A percentile compares a stretch with the other conserved stretches of the same genome.
Conservation (phyloP, 148 eudicot species). For the Camellia sinensis region DNA sequence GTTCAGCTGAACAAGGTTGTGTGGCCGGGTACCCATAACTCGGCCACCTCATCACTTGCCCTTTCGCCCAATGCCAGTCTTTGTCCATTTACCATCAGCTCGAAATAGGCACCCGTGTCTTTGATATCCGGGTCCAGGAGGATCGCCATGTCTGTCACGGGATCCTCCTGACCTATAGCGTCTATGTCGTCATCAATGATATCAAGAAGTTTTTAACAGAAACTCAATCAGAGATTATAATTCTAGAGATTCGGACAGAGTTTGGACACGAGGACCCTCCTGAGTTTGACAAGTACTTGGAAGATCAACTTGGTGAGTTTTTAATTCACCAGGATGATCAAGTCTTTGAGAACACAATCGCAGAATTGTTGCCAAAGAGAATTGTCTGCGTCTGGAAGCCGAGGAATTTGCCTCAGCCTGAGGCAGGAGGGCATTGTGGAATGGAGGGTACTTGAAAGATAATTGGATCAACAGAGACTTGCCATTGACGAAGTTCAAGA, state of each 20-base stretch:
- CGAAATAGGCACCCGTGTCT: constrained; percentile 55
- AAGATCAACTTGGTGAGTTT: constrained; percentile 63
- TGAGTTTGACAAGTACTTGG: constrained; percentile 66
- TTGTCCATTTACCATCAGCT: constrained; percentile 78
- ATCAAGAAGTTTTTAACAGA: constrained; percentile 69
- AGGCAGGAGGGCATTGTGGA: constrained; percentile 66
- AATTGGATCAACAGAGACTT: constrained; percentile 91
- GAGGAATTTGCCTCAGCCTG: constrained; percentile 47
- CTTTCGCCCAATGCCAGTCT: constrained; percentile 91
- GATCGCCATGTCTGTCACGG: constrained; percentile 86
- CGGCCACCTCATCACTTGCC: constrained; percentile 78
- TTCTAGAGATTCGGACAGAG: constrained; percentile 87
- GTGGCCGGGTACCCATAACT: constrained; percentile 94
- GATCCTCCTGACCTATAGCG: constrained; percentile 53
- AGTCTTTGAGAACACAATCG: constrained; percentile 63
- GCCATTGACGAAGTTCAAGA: constrained; percentile 86
- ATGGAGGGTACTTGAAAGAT: constrained; percentile 62
- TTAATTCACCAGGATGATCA: constrained; percentile 75
- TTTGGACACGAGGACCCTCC: constrained; percentile 87
- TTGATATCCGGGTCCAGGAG: constrained; percentile 76
- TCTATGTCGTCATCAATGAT: constrained; percentile 70
- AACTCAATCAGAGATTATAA: constrained; percentile 75
- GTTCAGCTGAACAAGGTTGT: constrained; percentile 62
- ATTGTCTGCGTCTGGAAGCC: constrained; percentile 93
- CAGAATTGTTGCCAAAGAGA: constrained; percentile 71